Evolutionary conservation across 352 stramenopile genomes (phyloP).

Genomic region (Salisapilia sapeloensis): DNA sequence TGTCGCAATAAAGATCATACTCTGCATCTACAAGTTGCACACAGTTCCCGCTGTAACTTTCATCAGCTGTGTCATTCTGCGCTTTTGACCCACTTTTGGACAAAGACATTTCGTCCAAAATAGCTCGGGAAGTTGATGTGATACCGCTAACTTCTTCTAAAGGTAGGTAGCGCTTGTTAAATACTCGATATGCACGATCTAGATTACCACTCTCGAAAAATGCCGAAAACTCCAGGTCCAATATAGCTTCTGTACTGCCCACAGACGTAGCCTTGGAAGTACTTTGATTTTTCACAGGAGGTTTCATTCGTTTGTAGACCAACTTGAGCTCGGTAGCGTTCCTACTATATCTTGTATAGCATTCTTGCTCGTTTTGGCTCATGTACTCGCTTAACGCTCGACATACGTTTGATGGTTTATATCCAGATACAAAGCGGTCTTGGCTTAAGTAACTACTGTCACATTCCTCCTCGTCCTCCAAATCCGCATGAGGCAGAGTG

Average conservation of each 20-base stretch:
- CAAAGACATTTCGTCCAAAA: no score
- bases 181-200: constrained; percentile 39
- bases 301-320: constrained; percentile 51
- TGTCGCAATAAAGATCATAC: constrained; percentile 63
- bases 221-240: constrained; percentile 35
- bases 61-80: no score
- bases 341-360: no score
- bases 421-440: no score
- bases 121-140: no score
- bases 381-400: constrained; percentile 47
- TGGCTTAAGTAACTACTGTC: no score
- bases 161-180: constrained; percentile 36
- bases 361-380: constrained; percentile 51
- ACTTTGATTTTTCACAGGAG: background rate
- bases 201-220: constrained; percentile 72
- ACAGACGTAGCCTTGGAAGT: background rate
- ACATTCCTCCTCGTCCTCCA: constrained; percentile 18
- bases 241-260: no score
- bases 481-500: constrained; percentile 18
- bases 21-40: constrained; percentile 15
- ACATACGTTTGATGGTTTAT: constrained; percentile 14
- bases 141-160: no score
- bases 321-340: constrained; percentile 29
- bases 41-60: no score
- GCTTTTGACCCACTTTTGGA: no score